Evolutionary conservation across 2,329 filamentous ascomycete species (phyloP).

Genomic region (Xylaria sp.): DNA sequence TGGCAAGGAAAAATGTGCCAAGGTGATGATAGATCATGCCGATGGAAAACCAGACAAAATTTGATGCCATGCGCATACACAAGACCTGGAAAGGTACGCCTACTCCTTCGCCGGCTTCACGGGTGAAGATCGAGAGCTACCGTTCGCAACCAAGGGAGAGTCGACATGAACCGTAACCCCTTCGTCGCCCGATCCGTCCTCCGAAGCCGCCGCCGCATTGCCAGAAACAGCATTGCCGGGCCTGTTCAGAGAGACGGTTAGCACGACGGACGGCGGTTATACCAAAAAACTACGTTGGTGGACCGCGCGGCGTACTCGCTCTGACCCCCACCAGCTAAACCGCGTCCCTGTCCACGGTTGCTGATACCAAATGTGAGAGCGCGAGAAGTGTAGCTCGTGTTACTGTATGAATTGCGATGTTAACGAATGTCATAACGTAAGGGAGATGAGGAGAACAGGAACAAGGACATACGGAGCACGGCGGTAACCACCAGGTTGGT

Average conservation of each 20-base stretch:
- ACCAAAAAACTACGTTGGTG: slow-evolving; percentile 6
- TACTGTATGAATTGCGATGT: slow-evolving; percentile 31
- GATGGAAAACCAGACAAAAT: slow-evolving; percentile 47
- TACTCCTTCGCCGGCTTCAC: slow-evolving; percentile 57
- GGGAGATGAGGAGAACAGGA: slow-evolving; percentile 23
- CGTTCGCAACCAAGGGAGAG: slow-evolving; percentile 56
- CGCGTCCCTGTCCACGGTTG: slow-evolving; percentile 39
- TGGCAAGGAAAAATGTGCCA: slow-evolving; percentile 43
- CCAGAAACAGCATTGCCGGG: slow-evolving; percentile 55
- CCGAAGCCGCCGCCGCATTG: slow-evolving; percentile 56
- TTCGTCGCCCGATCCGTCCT: slow-evolving; percentile 62
- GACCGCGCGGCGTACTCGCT: slow-evolving; percentile 41
- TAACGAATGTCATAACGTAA: slow-evolving; percentile 18
- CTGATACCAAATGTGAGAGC: slow-evolving; percentile 27
- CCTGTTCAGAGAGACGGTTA: slow-evolving; percentile 55
- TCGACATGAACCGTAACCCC: slow-evolving; percentile 66
- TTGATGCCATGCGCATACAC: slow-evolving; percentile 43
- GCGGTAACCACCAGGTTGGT: slow-evolving; percentile 52
- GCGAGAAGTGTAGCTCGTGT: slow-evolving; percentile 34
- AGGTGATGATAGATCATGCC: slow-evolving; percentile 45
- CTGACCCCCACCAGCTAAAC: slow-evolving; percentile 36
- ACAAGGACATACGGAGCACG: slow-evolving; percentile 46
- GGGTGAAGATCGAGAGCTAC: slow-evolving; percentile 63
- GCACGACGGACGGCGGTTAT: slow-evolving; percentile 24
- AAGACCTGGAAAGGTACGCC: slow-evolving; percentile 35